Conservation (phyloP, 2,329 filamentous ascomycete genomes). For the Curvularia lunata region DNA sequence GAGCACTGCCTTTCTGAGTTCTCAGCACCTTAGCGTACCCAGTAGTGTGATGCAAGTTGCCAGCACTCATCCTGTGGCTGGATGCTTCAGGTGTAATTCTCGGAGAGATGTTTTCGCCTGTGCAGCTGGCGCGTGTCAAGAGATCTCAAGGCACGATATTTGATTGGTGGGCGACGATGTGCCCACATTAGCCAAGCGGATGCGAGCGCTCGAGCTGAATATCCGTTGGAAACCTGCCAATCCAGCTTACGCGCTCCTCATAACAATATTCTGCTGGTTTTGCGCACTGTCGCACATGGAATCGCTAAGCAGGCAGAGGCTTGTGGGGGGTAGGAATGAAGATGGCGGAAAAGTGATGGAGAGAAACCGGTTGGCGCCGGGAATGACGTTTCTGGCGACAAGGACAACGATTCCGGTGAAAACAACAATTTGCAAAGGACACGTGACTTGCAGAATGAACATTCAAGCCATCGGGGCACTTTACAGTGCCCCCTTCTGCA, state of each 20-base stretch:
- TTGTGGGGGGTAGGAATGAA: not conserved
- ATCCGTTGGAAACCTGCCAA: not conserved
- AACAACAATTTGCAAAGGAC: no score
- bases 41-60: conserved; percentile 31
- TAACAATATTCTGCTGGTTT: not conserved
- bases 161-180: not conserved
- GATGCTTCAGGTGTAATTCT: conserved; percentile 2
- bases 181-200: conserved; percentile 1
- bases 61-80: conserved; percentile 25
- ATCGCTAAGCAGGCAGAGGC: not conserved
- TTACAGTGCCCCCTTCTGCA: no score
- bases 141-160: not conserved
- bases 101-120: conserved; percentile 1
- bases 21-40: conserved; percentile 33
- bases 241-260: not conserved
- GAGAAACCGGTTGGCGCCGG: not conserved
- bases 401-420: not conserved
- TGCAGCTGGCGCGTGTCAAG: not conserved
- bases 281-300: not conserved
- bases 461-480: no score
- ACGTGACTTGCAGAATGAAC: no score
- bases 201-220: not conserved
- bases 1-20: conserved; percentile 28
- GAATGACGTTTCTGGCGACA: not conserved
- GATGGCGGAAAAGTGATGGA: not conserved